Evolutionary conservation across 805 yeast species (phyloP).

Genomic region (Yarrowia porcina): DNA sequence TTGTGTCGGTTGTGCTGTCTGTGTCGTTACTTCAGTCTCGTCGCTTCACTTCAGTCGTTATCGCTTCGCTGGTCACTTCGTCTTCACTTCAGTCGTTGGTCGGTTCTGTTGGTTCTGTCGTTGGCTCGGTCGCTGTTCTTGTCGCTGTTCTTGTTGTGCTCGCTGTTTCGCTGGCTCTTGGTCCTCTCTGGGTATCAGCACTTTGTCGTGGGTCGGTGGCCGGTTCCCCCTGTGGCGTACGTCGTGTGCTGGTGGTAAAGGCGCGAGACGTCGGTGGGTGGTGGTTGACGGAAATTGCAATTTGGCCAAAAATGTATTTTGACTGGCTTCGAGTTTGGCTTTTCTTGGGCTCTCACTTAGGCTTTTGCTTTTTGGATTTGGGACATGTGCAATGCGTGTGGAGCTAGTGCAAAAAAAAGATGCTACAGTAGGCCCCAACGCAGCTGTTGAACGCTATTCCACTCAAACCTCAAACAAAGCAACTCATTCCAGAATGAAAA

Average conservation of each 20-base stretch:
- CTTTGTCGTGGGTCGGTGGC: background rate
- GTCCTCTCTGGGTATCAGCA: too few species aligned
- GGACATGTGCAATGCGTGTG: slow-evolving; percentile 20
- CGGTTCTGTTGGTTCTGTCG: too few species aligned
- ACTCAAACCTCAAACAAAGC: background rate
- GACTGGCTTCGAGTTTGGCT: slow-evolving; percentile 10
- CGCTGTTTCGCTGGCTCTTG: too few species aligned
- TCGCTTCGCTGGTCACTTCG: too few species aligned
- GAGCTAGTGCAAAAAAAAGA: slow-evolving; percentile 3
- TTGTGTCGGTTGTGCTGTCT: too few species aligned
- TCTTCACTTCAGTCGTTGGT: too few species aligned
- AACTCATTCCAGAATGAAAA: background rate
- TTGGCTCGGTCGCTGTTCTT: too few species aligned
- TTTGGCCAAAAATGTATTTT: slow-evolving; percentile 3
- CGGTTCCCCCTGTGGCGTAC: background rate
- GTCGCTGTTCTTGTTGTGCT: too few species aligned
- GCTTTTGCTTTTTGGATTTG: slow-evolving; percentile 12
- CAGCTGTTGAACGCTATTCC: slow-evolving; percentile 2
- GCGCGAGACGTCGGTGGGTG: background rate
- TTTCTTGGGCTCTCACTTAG: background rate
- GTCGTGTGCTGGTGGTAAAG: background rate
- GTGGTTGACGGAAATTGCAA: slow-evolving; percentile 5
- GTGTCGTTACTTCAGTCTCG: too few species aligned
- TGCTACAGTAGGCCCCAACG: slow-evolving; percentile 14
- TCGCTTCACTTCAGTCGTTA: too few species aligned